Evolutionary conservation across 2,329 filamentous ascomycete genomes (phyloP).

Genomic region (Apiospora koreana): DNA sequence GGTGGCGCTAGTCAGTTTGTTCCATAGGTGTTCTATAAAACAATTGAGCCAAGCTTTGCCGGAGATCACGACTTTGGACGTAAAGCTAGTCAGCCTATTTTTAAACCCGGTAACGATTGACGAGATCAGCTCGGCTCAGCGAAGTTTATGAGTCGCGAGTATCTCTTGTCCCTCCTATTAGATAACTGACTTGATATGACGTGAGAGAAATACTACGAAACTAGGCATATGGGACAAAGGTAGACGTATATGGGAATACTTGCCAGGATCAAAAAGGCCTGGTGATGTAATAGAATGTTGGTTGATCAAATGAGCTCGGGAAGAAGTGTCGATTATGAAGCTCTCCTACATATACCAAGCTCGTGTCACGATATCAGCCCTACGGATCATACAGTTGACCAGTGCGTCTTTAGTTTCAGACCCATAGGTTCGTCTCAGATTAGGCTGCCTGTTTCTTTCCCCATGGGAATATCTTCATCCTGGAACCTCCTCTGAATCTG

Average conservation of each 20-base stretch:
- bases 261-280: no score
- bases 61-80: no score
- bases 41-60: background rate
- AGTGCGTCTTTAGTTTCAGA: background rate
- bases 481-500: background rate
- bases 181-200: no score
- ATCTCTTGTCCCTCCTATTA: no score
- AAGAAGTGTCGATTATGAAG: background rate
- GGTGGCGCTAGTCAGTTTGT: background rate
- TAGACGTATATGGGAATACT: no score
- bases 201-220: no score
- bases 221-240: no score
- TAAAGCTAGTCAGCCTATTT: no score
- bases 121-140: no score
- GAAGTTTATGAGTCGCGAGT: no score
- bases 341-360: background rate
- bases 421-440: background rate
- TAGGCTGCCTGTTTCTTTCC: background rate
- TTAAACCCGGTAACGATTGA: no score
- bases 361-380: background rate
- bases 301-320: background rate
- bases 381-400: background rate
- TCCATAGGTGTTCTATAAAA: background rate
- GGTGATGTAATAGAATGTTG: no score
- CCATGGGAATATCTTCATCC: background rate